Base-by-base conservation (phyloP, 2,329 filamentous ascomycete genomes). In the Coniosporium tulheliwenetii region DNA sequence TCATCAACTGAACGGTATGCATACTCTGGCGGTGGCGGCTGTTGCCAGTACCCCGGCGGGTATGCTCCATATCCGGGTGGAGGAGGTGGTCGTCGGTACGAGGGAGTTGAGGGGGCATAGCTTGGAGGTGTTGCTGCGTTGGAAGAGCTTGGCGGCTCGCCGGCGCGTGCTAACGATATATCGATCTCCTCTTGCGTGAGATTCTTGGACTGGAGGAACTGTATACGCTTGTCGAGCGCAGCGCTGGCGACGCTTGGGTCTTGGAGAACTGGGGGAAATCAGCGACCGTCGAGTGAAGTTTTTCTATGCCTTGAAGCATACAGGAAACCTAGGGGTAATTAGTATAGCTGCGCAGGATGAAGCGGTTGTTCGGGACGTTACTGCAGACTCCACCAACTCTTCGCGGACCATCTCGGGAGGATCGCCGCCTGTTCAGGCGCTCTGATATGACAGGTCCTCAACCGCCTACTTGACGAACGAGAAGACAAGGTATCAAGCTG, bases 171-270 rank as follows among this genome's bases (percentile, higher is more conserved):
- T 49, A 98, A 72, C 12, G 93, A 83, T 32, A 76, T 70, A 55
- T 91, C 84, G 53, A 98, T 82, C 64, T 98, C 93, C 62, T 96
- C 89, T 59, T 91, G 83, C 1, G 89, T 96, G 41, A 98, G 73
- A 61, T 98, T 96, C 65, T 98, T 98, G 7, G 87, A 93, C 60
- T 87, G 84, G 14, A 98, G 71, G 52, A 98, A 98, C 8, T 86
- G 82, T 44, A 96, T 75, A 48, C 85, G 79, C 62, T 91, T 95
- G 55, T 96, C 91, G 46, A 94, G 66, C n/a, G 91, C 81, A 5
- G 91, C 89, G 8, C 78, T 77, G 32, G 85, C 77, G 50, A 98
- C 89, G 39, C 81, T 93, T 9, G 91, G 87, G 59, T 98, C 91
- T 65, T 93, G 85, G 45, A 98, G 77, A 63, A 98, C 85, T 89